These are phyloP conservation scores for Pseudogymnoascus sp. DNA, from an alignment of 2,329 filamentous ascomycete species.

Conservation along the genomic window DNA sequence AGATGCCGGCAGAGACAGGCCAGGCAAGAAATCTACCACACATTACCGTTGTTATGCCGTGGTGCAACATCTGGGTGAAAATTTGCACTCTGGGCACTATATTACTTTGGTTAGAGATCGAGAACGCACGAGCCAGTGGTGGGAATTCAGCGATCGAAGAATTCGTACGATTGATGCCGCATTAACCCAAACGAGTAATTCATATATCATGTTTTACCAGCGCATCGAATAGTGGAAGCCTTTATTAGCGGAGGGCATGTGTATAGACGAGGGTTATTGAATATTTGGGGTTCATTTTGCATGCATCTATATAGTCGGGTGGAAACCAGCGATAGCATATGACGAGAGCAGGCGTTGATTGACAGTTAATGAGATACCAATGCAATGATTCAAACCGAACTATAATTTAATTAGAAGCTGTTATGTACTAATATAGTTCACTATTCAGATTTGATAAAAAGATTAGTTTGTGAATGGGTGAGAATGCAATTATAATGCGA, in stretches of 20 bases:
- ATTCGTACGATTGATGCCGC: slow-evolving; percentile 5
- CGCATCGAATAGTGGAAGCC: slow-evolving; percentile 1
- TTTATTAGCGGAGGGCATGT: background rate
- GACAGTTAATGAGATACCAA: slow-evolving; percentile 6
- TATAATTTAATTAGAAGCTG: background rate
- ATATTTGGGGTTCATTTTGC: background rate
- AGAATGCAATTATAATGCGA: background rate
- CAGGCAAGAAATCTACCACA: slow-evolving; percentile 19
- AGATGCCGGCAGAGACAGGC: slow-evolving; percentile 23
- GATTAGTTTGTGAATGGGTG: background rate
- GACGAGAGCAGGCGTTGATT: background rate
- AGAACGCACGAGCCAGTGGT: slow-evolving; percentile 15
- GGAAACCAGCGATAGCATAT: slow-evolving; percentile 4
- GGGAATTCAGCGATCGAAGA: slow-evolving; percentile 5
- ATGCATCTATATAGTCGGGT: background rate
- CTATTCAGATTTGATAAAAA: background rate
- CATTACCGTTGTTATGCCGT: slow-evolving; percentile 81
- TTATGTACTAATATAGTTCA: background rate
- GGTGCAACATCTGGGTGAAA: slow-evolving; percentile 34
- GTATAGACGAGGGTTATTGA: background rate
- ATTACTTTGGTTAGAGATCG: slow-evolving; percentile 16
- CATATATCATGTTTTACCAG: slow-evolving; percentile 12
- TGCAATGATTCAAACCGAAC: background rate
- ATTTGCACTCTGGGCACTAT: slow-evolving; percentile 21
- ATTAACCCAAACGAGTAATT: slow-evolving; percentile 9